Percentiles rank a stretch among this genome's conserved stretches.
Evolutionary conservation across 2,329 filamentous ascomycete species (phyloP).

Genomic region (Alternaria ethzedia): DNA sequence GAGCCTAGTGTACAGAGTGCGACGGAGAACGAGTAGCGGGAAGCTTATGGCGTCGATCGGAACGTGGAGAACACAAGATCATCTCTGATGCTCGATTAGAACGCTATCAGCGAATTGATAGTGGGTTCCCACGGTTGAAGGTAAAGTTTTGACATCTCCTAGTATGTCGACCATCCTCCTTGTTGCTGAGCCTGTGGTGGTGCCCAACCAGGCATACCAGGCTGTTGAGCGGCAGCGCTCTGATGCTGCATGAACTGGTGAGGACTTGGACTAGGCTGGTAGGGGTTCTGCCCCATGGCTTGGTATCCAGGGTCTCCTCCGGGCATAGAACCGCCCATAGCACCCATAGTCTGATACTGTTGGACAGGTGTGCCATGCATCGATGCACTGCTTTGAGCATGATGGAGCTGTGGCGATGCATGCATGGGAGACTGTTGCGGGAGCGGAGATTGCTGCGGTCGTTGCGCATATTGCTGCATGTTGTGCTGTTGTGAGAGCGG

Average conservation of each 20-base stretch:
- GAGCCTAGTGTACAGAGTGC: constrained; percentile 39
- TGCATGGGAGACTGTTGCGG: constrained; percentile 58
- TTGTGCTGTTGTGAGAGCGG: constrained; percentile 55
- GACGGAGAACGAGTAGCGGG: constrained; percentile 16
- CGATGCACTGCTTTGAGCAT: constrained; percentile 50
- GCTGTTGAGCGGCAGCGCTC: constrained; percentile 53
- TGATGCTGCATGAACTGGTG: constrained; percentile 55
- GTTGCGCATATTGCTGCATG: constrained; percentile 54
- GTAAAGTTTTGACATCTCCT: constrained; percentile 5
- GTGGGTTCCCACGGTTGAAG: neutral
- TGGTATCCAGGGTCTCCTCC: constrained; percentile 48
- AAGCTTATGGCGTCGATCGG: neutral
- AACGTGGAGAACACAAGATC: neutral
- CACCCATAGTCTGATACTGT: constrained; percentile 54
- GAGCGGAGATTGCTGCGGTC: constrained; percentile 52
- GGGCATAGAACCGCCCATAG: constrained; percentile 46
- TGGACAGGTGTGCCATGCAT: constrained; percentile 53
- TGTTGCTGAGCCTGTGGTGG: constrained; percentile 48
- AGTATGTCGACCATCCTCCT: constrained; percentile 51
- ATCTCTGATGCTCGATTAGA: neutral
- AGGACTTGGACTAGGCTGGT: constrained; percentile 57
- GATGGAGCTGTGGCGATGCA: constrained; percentile 57
- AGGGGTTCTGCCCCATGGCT: constrained; percentile 57
- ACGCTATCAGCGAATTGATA: neutral
- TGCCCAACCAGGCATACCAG: constrained; percentile 61